phyloP scores from a whole-genome alignment of 192 early-diverging fungal species.

The Mortierella hygrophila region DNA sequence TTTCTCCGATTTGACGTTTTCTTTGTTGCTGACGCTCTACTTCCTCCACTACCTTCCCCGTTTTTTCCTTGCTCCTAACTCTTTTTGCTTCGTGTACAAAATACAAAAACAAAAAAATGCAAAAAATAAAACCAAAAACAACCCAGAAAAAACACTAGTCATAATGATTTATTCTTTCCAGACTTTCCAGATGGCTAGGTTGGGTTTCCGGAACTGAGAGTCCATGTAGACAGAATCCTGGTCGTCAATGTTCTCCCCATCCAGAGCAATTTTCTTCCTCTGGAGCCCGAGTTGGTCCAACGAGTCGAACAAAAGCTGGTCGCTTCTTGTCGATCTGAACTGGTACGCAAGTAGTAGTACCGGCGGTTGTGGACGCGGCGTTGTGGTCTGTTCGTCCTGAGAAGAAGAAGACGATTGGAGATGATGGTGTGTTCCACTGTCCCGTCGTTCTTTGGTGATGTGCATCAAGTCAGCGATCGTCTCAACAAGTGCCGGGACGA shows the following conservation, averaged over 20 bases:
- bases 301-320: slow-evolving; percentile 46
- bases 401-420: neutral
- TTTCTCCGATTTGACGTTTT: neutral
- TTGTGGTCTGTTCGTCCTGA: neutral
- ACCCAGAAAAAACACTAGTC: neutral
- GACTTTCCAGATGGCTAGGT: slow-evolving; percentile 47
- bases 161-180: slow-evolving; percentile 21
- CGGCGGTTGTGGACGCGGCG: slow-evolving; percentile 4
- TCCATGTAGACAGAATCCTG: slow-evolving; percentile 32
- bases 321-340: slow-evolving; percentile 50
- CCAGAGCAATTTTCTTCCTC: slow-evolving; percentile 22
- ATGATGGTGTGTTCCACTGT: slow-evolving; percentile 11
- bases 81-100: slow-evolving; percentile 18
- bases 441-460: slow-evolving; percentile 13
- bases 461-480: slow-evolving; percentile 46
- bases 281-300: slow-evolving; percentile 37
- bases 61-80: slow-evolving; percentile 5
- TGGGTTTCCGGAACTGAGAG: slow-evolving; percentile 25
- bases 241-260: slow-evolving; percentile 8
- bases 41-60: neutral
- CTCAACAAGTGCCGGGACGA: slow-evolving; percentile 54
- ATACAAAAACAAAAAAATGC: slow-evolving; percentile 24
- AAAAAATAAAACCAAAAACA: slow-evolving; percentile 24
- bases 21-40: neutral
- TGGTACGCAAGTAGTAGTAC: slow-evolving; percentile 55